A percentile compares a stretch with the other conserved stretches of the same genome.
phyloP scores from a whole-genome alignment of 768 basidiomycete genomes.

The Russula earlei region DNA sequence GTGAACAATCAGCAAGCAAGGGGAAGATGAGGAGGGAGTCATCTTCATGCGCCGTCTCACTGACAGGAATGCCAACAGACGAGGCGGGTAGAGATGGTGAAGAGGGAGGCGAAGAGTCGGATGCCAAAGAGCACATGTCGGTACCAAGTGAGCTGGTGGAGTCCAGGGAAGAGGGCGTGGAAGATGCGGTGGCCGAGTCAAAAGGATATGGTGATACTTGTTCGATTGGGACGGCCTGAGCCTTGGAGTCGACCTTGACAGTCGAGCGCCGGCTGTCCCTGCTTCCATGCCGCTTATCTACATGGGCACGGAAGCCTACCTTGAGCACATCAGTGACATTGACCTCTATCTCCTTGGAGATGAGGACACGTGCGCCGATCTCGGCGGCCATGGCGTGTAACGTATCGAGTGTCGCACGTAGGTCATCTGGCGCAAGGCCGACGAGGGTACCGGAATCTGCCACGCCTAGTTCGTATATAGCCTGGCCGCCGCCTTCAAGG shows the following conservation, averaged over 20 bases:
- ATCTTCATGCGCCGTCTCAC: neutral
- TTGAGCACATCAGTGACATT: conserved; percentile 35
- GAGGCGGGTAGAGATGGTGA: neutral
- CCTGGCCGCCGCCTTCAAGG: conserved; percentile 45
- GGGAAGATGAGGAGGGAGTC: conserved; percentile 5
- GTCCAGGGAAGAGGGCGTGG: conserved; percentile 5
- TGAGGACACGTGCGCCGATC: conserved; percentile 84
- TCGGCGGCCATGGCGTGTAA: conserved; percentile 92
- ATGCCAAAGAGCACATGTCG: neutral
- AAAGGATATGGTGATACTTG: conserved; percentile 7
- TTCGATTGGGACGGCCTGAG: neutral
- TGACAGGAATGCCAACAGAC: neutral
- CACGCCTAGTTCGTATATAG: conserved; percentile 51
- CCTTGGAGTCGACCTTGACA: neutral
- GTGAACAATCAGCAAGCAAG: neutral
- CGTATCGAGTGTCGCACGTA: conserved; percentile 76
- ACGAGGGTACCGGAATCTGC: conserved; percentile 83
- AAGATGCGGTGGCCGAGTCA: neutral
- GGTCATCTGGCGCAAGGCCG: conserved; percentile 62
- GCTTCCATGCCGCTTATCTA: conserved; percentile 26
- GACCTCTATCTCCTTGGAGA: conserved; percentile 83
- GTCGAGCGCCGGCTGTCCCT: conserved; percentile 2
- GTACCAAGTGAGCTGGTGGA: neutral
- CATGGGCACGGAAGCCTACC: conserved; percentile 30
- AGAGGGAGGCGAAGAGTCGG: neutral